These are phyloP conservation scores for Rhizophagus prolifer DNA, from an alignment of 192 early-diverging fungal genomes.

Conservation along the genomic window DNA sequence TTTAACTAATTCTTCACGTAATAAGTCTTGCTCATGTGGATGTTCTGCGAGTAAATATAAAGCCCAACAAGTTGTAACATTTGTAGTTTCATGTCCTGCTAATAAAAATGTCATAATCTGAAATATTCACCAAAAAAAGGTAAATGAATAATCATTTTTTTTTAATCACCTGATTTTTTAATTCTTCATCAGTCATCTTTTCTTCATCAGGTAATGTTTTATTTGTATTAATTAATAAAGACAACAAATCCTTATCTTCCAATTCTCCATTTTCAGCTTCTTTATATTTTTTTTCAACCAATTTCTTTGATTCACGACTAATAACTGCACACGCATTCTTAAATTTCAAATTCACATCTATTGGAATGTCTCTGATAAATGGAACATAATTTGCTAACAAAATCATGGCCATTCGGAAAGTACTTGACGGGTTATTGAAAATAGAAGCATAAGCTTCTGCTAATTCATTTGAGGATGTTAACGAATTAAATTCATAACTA, in stretches of 20 bases:
- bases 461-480: conserved; percentile 42
- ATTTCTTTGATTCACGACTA: conserved; percentile 32
- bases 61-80: conserved; percentile 47
- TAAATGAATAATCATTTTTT: neutral
- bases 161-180: conserved; percentile 40
- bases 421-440: conserved; percentile 19
- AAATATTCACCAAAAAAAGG: neutral
- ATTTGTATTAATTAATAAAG: conserved; percentile 42
- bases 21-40: conserved; percentile 40
- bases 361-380: conserved; percentile 28
- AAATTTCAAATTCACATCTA: neutral
- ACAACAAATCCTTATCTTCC: conserved; percentile 44
- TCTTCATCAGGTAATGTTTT: conserved; percentile 38
- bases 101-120: neutral
- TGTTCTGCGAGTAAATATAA: conserved; percentile 52
- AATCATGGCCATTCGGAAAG: conserved; percentile 27
- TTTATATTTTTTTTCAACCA: conserved; percentile 40
- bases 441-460: conserved; percentile 41
- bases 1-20: conserved; percentile 49
- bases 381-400: conserved; percentile 33
- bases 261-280: conserved; percentile 21
- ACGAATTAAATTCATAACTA: conserved; percentile 46
- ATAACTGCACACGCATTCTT: conserved; percentile 30
- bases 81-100: conserved; percentile 62
- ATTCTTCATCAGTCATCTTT: conserved; percentile 44